Evolutionary conservation across 176 grass and related monocot genomes (phyloP), one percentile per base, ranked within the genome.

Genomic region (Oryza officinalis): DNA sequence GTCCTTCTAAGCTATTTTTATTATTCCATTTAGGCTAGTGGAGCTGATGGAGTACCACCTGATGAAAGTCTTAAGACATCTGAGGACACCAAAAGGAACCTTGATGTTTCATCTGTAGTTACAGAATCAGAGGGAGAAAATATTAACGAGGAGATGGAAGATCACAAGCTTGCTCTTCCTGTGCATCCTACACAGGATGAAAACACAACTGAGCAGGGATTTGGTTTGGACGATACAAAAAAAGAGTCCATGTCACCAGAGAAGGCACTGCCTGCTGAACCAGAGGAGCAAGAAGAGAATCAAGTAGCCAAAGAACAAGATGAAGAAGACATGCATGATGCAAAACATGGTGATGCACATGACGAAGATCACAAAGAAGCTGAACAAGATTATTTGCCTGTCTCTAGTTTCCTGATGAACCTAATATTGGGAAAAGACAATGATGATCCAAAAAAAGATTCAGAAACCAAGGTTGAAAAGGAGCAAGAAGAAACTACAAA

Each of bases 321-420:
- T 60, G 74, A 79, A 70, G 77, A 86, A 6, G 31, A 20, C 41
- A 46, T 27, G 41, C 73, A 80, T 76, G 50, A 83, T 63, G 5
- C 70, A 69, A 63, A 69, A 63, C 35, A 70, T 83, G 52, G 7
- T 83, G 52, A 76, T 18, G 23, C n/a, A 15, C 65, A 91, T 82
- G 65, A 65, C 20, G 74, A 88, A 54, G 74, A 81, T n/a, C 50
- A 57, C 6, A 75, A 89, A 76, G 78, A 89, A 50, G 80, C 63
- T 63, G 75, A 91, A 80, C 81, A 89, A 70, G 86, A 85, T 69
- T 81, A 92, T 71, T 86, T 94, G 64, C 89, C 92, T 70, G 83
- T 89, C 18, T 91, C 89, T 6, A 64, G 61, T 76, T 90, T 89
- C 91, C 70, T 91, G 80, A 91, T 91, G 86, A 88, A 89, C 32